A percentile compares a stretch with the other conserved stretches of the same genome.
Evolutionary conservation across 1,139 yeast species (phyloP).

Genomic region (Saccharomyces hybrid): DNA sequence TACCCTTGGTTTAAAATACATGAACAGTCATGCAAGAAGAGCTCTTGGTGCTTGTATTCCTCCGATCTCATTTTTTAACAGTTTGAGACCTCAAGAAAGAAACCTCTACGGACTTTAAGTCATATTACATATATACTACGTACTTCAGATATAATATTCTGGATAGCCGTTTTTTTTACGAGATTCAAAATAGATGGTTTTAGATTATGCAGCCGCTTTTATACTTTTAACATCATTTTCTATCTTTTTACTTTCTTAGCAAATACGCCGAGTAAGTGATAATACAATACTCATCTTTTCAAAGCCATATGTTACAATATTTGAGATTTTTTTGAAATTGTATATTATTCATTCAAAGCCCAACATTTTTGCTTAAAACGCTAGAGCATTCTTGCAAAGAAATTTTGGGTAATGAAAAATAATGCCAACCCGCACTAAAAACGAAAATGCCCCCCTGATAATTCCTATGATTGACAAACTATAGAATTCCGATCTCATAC

Average conservation of each 20-base stretch:
- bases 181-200: neutral
- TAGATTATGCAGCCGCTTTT: neutral
- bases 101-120: slow-evolving; percentile 6
- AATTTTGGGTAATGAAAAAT: too few species aligned
- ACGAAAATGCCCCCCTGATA: too few species aligned
- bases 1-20: slow-evolving; percentile 61
- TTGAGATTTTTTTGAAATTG: too few species aligned
- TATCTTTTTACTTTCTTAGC: neutral
- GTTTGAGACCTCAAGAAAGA: slow-evolving; percentile 42
- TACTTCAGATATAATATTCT: neutral
- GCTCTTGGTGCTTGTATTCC: slow-evolving; percentile 79
- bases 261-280: too few species aligned
- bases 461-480: too few species aligned
- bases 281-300: too few species aligned
- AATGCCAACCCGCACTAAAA: too few species aligned
- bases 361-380: too few species aligned
- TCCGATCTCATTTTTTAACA: slow-evolving; percentile 59
- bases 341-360: too few species aligned
- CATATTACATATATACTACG: neutral
- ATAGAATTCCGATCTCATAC: too few species aligned
- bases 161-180: neutral
- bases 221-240: neutral
- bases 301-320: too few species aligned
- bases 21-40: slow-evolving; percentile 62
- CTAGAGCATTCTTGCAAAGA: too few species aligned